These are phyloP conservation scores for Kappamyces sp. DNA, from an alignment of 192 early-diverging fungal species.

Conservation along the genomic window DNA sequence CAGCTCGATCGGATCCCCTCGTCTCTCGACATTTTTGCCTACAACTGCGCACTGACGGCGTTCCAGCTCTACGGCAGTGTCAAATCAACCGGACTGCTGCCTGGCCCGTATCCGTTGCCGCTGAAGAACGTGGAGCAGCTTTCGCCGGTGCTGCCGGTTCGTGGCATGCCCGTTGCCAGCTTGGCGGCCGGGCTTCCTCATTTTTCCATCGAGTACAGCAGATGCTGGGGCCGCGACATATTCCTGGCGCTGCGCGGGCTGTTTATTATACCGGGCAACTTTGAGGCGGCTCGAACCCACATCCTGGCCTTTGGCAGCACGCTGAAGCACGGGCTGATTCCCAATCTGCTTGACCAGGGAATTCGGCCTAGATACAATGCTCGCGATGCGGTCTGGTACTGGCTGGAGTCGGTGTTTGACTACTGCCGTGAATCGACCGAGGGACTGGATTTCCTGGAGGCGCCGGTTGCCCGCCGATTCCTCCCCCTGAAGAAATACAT, in stretches of 20 bases:
- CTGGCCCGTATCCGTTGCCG: slow-evolving; percentile 33
- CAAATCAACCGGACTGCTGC: slow-evolving; percentile 74
- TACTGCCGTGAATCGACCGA: slow-evolving; percentile 75
- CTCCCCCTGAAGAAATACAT: slow-evolving; percentile 50
- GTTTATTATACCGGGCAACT: slow-evolving; percentile 76
- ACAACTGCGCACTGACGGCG: slow-evolving; percentile 68
- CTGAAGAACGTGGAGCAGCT: background rate
- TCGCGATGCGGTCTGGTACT: slow-evolving; percentile 95
- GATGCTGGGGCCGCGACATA: slow-evolving; percentile 98
- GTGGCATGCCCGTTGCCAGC: slow-evolving; percentile 24
- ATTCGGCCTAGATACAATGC: slow-evolving; percentile 88
- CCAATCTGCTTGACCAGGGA: slow-evolving; percentile 87
- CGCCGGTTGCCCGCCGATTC: slow-evolving; percentile 74
- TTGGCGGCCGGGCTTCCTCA: slow-evolving; percentile 95
- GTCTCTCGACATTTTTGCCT: slow-evolving; percentile 55
- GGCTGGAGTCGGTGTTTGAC: slow-evolving; percentile 79
- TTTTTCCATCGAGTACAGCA: slow-evolving; percentile 86
- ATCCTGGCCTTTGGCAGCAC: slow-evolving; percentile 87
- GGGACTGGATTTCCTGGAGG: slow-evolving; percentile 66
- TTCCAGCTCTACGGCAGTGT: slow-evolving; percentile 81
- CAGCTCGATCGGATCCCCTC: slow-evolving; percentile 15
- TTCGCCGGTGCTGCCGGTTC: slow-evolving; percentile 29
- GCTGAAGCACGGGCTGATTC: slow-evolving; percentile 91
- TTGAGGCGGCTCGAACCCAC: slow-evolving; percentile 73
- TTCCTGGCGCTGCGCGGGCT: slow-evolving; percentile 86